phyloP scores from a whole-genome alignment of 768 basidiomycete species.

The Psilocybe cyanescens region DNA sequence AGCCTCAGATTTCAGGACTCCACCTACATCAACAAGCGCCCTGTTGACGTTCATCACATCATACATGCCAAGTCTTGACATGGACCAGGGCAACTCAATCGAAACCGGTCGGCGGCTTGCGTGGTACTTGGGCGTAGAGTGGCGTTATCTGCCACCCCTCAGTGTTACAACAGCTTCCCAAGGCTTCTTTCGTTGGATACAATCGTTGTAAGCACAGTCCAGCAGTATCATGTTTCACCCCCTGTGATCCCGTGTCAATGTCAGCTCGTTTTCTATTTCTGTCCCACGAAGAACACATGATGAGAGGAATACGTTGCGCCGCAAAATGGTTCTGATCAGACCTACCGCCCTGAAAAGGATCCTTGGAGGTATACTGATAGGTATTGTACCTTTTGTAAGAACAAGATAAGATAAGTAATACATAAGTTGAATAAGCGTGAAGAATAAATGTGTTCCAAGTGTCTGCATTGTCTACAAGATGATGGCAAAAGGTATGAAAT shows the following conservation, averaged over 20 bases:
- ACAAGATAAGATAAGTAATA: not conserved
- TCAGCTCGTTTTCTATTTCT: not conserved
- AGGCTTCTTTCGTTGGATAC: not conserved
- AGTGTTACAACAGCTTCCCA: not conserved
- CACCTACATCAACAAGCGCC: too few relatives aligned
- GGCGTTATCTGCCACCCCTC: not conserved
- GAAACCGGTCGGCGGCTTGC: not conserved
- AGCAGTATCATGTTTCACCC: not conserved
- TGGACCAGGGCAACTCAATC: not conserved
- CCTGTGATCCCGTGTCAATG: not conserved
- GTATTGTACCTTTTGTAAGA: not conserved
- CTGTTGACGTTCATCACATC: not conserved
- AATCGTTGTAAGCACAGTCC: not conserved
- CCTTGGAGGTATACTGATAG: not conserved
- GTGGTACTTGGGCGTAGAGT: not conserved
- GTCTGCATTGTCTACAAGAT: not conserved
- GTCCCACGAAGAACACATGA: not conserved
- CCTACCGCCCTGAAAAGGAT: not conserved
- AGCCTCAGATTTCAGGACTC: too few relatives aligned
- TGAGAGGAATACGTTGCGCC: not conserved
- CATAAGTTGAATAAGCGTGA: not conserved
- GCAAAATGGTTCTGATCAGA: not conserved
- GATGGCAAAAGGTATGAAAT: not conserved
- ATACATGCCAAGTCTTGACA: not conserved
- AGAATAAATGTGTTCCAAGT: constrained; percentile 2